Evolutionary conservation across 352 stramenopile species (phyloP), one percentile per base, ranked within the genome.

Genomic region (Halophytophthora batemanensis): DNA sequence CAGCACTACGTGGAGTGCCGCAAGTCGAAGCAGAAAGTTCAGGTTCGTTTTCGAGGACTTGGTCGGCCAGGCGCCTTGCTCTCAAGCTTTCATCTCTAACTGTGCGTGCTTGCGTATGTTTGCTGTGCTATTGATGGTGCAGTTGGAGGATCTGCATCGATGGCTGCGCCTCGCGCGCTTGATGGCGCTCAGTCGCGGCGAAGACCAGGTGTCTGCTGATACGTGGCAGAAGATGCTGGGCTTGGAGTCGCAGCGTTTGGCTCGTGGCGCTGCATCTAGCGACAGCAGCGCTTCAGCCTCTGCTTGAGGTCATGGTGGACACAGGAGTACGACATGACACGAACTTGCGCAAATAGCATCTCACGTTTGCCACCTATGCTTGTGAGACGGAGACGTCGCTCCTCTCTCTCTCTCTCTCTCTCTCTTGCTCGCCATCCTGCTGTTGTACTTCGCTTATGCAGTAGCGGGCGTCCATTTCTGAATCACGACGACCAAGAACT

Each of bases 401-500:
- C 3, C 15, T 17, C 15, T 38, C 6, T 6, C 2, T 3, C 21
- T 33, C 25, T 55, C 28, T 64, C 6, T 6, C 2, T 3, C 21
- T 33, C 25, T 55, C 28, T 64, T 39, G 13, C 2, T 25, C 14
- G 48, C 34, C 54, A 11, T 54, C 25, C 18, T 46, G 43, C 23
- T 21, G 33, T 13, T 21, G 33, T 13, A 13, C 11, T 53, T 13
- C 19, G 18, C 15, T 50, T 62, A 74, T 35, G 41, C 59, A 33
- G 51, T 82, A 25, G 54, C 69, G 25, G 85, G 86, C 38, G 67
- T 77, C 93, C 92, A 98, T 57, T 89, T 87, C 59, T 98, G 93
- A 45, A 98, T 97, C 14, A 98, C 83, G 23, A 98, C 90, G 25
- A 97, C 87, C 15, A 97, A 70, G 53, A 98, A 98, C 42, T 98